phyloP scores from a whole-genome alignment of 768 basidiomycete genomes.

The Phlebiopsis gigantea region DNA sequence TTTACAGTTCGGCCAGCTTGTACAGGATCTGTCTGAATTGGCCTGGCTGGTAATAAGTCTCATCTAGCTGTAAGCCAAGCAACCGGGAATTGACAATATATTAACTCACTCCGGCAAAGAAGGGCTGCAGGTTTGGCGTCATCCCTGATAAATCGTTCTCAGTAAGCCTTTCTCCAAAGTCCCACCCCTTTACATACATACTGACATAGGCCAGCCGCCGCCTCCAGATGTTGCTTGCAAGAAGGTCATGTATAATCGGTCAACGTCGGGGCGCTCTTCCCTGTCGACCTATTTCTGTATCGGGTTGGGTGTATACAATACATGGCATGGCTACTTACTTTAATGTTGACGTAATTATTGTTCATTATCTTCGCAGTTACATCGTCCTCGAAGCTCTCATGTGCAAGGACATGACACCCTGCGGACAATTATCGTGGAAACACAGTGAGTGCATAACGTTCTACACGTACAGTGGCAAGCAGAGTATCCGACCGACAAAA shows the following conservation, averaged over 20 bases:
- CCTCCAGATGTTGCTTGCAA: slow-evolving; percentile 29
- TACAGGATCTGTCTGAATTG: slow-evolving; percentile 18
- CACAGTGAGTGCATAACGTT: slow-evolving; percentile 12
- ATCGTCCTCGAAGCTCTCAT: slow-evolving; percentile 35
- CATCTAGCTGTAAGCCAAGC: not conserved
- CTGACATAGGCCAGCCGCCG: slow-evolving; percentile 31
- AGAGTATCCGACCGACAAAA: slow-evolving; percentile 37
- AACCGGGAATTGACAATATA: not conserved
- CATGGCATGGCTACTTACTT: slow-evolving; percentile 15
- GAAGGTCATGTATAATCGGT: slow-evolving; percentile 40
- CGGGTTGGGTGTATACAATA: not conserved
- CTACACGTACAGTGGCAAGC: slow-evolving; percentile 35
- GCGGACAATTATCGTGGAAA: not conserved
- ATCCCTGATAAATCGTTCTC: slow-evolving; percentile 20
- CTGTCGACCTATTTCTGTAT: slow-evolving; percentile 27
- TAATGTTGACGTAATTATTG: slow-evolving; percentile 33
- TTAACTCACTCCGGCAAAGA: slow-evolving; percentile 21
- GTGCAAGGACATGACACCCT: slow-evolving; percentile 26
- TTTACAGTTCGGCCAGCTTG: slow-evolving; percentile 20
- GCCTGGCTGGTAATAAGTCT: slow-evolving; percentile 22
- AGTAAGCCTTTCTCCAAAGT: too few species aligned
- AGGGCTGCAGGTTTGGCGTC: slow-evolving; percentile 22
- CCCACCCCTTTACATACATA: slow-evolving; percentile 24
- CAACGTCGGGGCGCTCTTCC: slow-evolving; percentile 38
- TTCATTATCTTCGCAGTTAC: slow-evolving; percentile 35